Conservation (phyloP, 371 early-diverging fungal genomes). For the Nosema muscidifuracis region DNA sequence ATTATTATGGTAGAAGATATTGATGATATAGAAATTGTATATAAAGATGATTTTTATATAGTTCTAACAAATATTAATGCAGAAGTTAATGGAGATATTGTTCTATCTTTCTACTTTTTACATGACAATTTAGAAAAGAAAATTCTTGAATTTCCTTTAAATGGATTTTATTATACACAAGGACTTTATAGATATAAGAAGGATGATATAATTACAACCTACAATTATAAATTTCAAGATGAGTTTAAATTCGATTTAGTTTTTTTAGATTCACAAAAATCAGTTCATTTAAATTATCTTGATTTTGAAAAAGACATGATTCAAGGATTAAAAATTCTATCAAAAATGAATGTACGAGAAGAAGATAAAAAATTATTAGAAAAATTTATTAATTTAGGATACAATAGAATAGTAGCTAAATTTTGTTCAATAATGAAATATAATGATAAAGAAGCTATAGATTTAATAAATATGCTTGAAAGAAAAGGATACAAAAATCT, state of each 20-base stretch:
- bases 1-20: background rate
- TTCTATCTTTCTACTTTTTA: slow-evolving; percentile 11
- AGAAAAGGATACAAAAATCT: slow-evolving; percentile 15
- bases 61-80: slow-evolving; percentile 25
- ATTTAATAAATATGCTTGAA: slow-evolving; percentile 2
- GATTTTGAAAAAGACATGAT: slow-evolving; percentile 2
- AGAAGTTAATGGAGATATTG: slow-evolving; percentile 22
- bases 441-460: background rate
- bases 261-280: slow-evolving; percentile 18
- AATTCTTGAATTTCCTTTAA: slow-evolving; percentile 36
- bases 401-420: slow-evolving; percentile 18
- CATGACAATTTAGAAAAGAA: background rate
- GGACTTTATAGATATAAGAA: slow-evolving; percentile 42
- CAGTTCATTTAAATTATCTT: background rate
- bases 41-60: slow-evolving; percentile 36
- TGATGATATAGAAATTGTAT: slow-evolving; percentile 2
- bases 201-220: slow-evolving; percentile 26
- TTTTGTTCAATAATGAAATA: slow-evolving; percentile 28
- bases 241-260: slow-evolving; percentile 51
- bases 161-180: slow-evolving; percentile 33
- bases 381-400: slow-evolving; percentile 24
- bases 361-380: slow-evolving; percentile 15
- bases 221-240: slow-evolving; percentile 20
- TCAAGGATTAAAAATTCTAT: slow-evolving; percentile 8
- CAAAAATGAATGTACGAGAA: background rate